Evolutionary conservation across 2,329 filamentous ascomycete species (phyloP).

Genomic region (Penicillium sp.): DNA sequence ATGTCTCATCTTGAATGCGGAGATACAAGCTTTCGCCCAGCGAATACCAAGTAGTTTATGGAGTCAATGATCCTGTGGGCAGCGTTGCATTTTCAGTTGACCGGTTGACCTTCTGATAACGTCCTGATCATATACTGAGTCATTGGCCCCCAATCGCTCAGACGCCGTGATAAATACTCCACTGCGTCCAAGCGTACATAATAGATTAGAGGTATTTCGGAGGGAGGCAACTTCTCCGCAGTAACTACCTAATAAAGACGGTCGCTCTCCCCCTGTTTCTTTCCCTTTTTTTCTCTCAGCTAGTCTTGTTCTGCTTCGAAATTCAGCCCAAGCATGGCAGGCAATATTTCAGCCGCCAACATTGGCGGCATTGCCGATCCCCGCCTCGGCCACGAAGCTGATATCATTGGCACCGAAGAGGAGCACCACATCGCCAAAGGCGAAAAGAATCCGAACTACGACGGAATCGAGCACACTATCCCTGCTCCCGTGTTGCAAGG

Average conservation of each 20-base stretch:
- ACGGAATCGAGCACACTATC: background rate
- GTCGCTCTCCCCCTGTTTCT: background rate
- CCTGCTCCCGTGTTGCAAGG: slow-evolving; percentile 1
- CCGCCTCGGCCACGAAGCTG: slow-evolving; percentile 14
- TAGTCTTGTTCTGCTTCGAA: background rate
- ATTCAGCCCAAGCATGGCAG: slow-evolving; percentile 6
- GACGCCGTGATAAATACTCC: background rate
- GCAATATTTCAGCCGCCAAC: slow-evolving; percentile 8
- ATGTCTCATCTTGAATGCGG: background rate
- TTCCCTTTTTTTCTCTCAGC: background rate
- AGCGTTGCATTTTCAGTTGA: background rate
- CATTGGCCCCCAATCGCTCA: background rate
- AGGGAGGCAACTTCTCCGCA: background rate
- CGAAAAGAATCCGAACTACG: background rate
- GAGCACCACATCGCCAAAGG: slow-evolving; percentile 8
- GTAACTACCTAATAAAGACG: background rate
- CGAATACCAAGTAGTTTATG: background rate
- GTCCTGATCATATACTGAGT: background rate
- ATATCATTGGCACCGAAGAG: slow-evolving; percentile 19
- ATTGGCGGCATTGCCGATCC: slow-evolving; percentile 11
- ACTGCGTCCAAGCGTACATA: background rate
- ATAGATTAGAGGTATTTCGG: background rate
- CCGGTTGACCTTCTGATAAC: background rate
- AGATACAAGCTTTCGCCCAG: background rate
- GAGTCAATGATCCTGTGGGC: background rate